Evolutionary conservation across 2,329 filamentous ascomycete genomes (phyloP).

Genomic region (Fusarium staphyleae): DNA sequence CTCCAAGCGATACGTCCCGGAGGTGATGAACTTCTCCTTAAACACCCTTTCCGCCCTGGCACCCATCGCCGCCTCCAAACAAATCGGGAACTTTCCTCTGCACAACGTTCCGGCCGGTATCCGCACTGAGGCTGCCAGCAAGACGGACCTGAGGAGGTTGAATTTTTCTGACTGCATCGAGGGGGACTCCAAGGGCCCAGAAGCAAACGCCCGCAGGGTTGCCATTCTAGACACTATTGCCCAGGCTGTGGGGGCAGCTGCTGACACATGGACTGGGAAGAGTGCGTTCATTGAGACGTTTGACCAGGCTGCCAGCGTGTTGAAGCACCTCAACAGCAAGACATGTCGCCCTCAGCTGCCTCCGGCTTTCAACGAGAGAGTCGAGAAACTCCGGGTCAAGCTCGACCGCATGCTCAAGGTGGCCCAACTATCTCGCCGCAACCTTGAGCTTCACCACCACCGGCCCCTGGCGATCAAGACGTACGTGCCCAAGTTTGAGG

Average conservation of each 20-base stretch:
- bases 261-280: constrained; percentile 76
- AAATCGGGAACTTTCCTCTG: constrained; percentile 66
- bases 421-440: constrained; percentile 72
- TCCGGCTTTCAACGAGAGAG: constrained; percentile 48
- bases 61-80: constrained; percentile 57
- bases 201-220: constrained; percentile 55
- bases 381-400: constrained; percentile 53
- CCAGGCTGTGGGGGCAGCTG: constrained; percentile 70
- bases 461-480: constrained; percentile 86
- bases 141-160: constrained; percentile 58
- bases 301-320: constrained; percentile 63
- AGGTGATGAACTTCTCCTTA: constrained; percentile 81
- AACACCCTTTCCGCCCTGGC: constrained; percentile 75
- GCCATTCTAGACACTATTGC: constrained; percentile 69
- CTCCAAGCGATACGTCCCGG: constrained; percentile 88
- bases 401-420: constrained; percentile 64
- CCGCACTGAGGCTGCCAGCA: constrained; percentile 56
- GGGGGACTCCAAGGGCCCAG: constrained; percentile 44
- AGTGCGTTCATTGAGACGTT: constrained; percentile 83
- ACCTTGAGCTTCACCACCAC: constrained; percentile 89
- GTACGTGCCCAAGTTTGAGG: constrained; percentile 93
- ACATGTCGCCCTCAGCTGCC: constrained; percentile 60
- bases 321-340: constrained; percentile 67
- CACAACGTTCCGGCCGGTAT: constrained; percentile 62
- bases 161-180: constrained; percentile 64